Percentiles rank a stretch among this genome's conserved stretches.
phyloP scores from a whole-genome alignment of 306 rosid species.

The Citrullus amarus region DNA sequence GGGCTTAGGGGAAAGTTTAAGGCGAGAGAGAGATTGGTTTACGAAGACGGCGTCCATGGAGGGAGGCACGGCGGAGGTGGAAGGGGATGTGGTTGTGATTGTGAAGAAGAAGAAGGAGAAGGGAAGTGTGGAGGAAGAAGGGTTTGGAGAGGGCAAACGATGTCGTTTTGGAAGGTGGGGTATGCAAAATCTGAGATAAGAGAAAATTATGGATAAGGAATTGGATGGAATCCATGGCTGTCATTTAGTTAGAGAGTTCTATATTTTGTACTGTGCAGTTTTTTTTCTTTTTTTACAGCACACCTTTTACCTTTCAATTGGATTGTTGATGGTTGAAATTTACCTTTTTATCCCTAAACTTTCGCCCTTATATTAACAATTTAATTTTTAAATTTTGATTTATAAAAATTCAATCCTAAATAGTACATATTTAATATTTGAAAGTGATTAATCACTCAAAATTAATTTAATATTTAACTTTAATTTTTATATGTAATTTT shows the following conservation, averaged over 20 bases:
- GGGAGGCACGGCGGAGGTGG: not conserved
- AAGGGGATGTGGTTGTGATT: not conserved
- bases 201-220: conserved; percentile 2
- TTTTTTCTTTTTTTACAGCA: not conserved
- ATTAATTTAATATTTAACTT: too few species aligned
- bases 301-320: too few species aligned
- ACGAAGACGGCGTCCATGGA: conserved; percentile 59
- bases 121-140: not conserved
- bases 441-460: too few species aligned
- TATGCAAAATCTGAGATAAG: not conserved
- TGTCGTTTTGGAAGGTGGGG: not conserved
- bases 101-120: not conserved
- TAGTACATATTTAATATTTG: too few species aligned
- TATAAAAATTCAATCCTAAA: too few species aligned
- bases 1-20: conserved; percentile 25
- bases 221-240: not conserved
- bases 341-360: too few species aligned
- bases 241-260: not conserved
- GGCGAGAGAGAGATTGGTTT: conserved; percentile 46
- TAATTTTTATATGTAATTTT: too few species aligned
- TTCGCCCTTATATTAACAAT: too few species aligned
- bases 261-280: not conserved
- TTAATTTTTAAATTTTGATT: too few species aligned
- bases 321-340: too few species aligned
- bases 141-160: not conserved